Evolutionary conservation across 495 filamentous ascomycete species (phyloP), one percentile per base, ranked within the genome.

Genomic region (Talaromyces borbonicus): DNA sequence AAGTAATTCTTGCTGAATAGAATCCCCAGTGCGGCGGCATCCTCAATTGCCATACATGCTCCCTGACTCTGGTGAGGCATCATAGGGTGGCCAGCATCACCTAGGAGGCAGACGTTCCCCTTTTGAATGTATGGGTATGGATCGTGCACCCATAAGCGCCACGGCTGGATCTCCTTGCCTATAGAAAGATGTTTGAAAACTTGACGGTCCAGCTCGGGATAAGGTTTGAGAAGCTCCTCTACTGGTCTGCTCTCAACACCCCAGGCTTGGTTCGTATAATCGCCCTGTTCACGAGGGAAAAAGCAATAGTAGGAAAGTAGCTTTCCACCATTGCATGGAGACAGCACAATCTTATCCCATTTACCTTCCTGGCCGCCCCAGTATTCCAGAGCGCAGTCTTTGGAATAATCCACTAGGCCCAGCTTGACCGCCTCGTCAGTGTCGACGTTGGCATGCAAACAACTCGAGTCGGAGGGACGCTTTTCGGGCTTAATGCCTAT

Each of bases 31-130:
- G 65, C 67, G 0, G 67, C 71, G 0, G 69, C 71, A 47, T 74
- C 71, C 49, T 74, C 71, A 15, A 74, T 67, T 0, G 71, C 71
- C 68, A 65, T 66, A 43, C 71, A 73, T 8, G 67, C 67, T 27
- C 71, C 71, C 50, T 74, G 69, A 26, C 67, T 70, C 38, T 74
- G 71, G 43, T 74, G 62, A 0, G 71, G 71, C 67, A 74, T 71
- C 71, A 74, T 74, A 16, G 66, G 65, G 46, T 71, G 65, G 18
- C 54, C 63, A 8, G 63, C 65, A 52, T 67, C 65, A 3, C 63
- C 63, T 19, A 69, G 32, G 0, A 71, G 50, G 51, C 68, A 69
- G 19, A 62, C 61, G 26, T 44, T 58, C 11, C 46, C 54, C 9
- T 56, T 55, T 9, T 54, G 49, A 14, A 63, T 55, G 43, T 64